Evolutionary conservation across 768 basidiomycete genomes (phyloP).

Genomic region (Pleurotus cornucopiae): DNA sequence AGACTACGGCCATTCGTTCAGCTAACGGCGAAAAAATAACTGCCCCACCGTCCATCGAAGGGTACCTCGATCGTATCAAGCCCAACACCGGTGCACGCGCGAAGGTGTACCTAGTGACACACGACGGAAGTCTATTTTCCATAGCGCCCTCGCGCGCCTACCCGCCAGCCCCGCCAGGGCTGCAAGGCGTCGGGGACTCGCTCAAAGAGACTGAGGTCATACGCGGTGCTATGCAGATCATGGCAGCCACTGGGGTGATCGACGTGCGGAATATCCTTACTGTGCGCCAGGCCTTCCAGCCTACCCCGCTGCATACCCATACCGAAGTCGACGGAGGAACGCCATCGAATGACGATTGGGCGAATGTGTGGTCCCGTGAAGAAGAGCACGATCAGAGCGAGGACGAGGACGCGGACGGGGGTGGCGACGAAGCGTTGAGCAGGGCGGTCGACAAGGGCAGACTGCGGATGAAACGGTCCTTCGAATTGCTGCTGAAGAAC

Average conservation of each 20-base stretch:
- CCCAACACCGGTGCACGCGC: constrained; percentile 55
- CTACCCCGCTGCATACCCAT: constrained; percentile 31
- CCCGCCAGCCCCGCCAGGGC: constrained; percentile 69
- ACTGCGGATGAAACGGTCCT: constrained; percentile 60
- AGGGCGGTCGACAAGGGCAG: constrained; percentile 37
- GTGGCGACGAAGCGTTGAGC: constrained; percentile 53
- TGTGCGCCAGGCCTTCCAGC: constrained; percentile 62
- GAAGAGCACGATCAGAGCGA: constrained; percentile 42
- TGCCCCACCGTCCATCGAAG: constrained; percentile 84
- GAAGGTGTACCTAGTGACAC: constrained; percentile 64
- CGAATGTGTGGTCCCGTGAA: constrained; percentile 27
- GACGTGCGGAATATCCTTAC: constrained; percentile 68
- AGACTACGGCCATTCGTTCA: constrained; percentile 41
- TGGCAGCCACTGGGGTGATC: constrained; percentile 59
- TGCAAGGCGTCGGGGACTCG: constrained; percentile 25
- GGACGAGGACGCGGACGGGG: constrained; percentile 50
- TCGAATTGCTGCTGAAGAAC: constrained; percentile 70
- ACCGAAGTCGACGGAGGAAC: constrained; percentile 23
- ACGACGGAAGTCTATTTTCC: constrained; percentile 71
- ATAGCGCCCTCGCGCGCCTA: constrained; percentile 46
- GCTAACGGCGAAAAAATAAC: constrained; percentile 44
- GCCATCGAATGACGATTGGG: constrained; percentile 26
- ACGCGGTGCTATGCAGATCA: constrained; percentile 62
- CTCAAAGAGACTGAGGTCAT: constrained; percentile 50
- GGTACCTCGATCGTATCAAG: constrained; percentile 73